Conservation (phyloP, 345 rosid species). For the Clarkia xantiana region DNA sequence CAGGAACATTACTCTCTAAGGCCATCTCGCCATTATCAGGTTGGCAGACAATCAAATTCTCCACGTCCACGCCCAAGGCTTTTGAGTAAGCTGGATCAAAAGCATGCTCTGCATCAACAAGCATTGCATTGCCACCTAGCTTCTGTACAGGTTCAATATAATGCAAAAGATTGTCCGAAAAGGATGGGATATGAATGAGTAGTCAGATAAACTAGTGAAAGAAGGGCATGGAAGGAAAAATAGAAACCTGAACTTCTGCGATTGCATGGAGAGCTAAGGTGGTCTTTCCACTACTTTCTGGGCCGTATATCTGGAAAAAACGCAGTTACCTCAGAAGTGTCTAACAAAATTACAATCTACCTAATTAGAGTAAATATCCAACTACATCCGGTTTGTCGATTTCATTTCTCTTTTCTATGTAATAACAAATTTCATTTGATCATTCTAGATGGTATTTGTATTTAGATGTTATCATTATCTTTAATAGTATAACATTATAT, state of each 20-base stretch:
- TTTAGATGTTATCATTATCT: too few species aligned
- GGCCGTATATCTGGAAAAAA: conserved; percentile 69
- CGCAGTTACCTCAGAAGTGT: neutral
- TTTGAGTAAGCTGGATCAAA: conserved; percentile 95
- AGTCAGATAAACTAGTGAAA: conserved; percentile 2
- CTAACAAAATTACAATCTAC: too few species aligned
- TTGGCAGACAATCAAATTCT: conserved; percentile 79
- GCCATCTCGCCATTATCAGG: conserved; percentile 97
- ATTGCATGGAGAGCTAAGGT: conserved; percentile 95
- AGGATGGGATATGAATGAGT: neutral
- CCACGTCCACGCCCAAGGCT: conserved; percentile 86
- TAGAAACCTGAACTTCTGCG: conserved; percentile 88
- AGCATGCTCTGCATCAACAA: conserved; percentile 98
- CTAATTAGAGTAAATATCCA: too few species aligned
- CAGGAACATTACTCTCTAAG: conserved; percentile 52
- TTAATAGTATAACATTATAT: too few species aligned
- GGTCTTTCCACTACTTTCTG: conserved; percentile 95
- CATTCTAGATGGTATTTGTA: too few species aligned
- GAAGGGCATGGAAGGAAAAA: conserved; percentile 3
- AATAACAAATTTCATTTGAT: too few species aligned
- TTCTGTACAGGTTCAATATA: conserved; percentile 38
- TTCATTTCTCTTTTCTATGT: too few species aligned
- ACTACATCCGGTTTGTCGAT: too few species aligned
- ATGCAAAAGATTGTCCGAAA: conserved; percentile 2
- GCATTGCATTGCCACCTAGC: conserved; percentile 95